Evolutionary conservation across 805 yeast genomes (phyloP).

Genomic region (Nakazawaea populi): DNA sequence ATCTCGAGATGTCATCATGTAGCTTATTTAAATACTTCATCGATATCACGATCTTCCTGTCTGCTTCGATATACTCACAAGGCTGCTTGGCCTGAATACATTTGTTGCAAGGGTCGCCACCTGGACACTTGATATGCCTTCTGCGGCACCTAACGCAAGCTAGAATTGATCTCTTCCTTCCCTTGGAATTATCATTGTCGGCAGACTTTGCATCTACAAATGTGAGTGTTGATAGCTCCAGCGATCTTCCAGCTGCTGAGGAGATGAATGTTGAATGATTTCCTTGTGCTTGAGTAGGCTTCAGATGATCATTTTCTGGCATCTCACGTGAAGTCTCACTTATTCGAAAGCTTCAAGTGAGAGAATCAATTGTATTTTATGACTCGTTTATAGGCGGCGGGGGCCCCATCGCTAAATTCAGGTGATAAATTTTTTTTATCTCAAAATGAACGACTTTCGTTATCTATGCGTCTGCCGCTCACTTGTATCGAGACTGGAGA

Average conservation of each 20-base stretch:
- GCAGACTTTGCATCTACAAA: not conserved
- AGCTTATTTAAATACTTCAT: constrained; percentile 61
- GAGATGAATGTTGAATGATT: not conserved
- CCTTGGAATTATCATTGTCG: not conserved
- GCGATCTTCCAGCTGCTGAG: not conserved
- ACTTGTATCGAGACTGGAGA: no score
- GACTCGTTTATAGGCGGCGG: no score
- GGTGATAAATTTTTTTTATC: no score
- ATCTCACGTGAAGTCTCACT: no score
- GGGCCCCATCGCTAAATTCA: no score
- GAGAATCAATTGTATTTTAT: no score
- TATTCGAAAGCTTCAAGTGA: no score
- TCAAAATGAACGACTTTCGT: no score
- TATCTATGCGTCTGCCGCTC: no score
- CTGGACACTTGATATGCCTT: constrained; percentile 73
- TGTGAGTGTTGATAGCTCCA: not conserved
- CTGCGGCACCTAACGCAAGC: constrained; percentile 63
- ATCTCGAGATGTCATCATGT: constrained; percentile 59
- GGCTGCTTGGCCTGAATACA: constrained; percentile 48
- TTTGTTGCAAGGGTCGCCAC: constrained; percentile 67
- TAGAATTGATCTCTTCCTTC: constrained; percentile 10
- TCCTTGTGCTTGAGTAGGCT: not conserved
- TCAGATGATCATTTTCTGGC: no score
- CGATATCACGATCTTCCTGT: constrained; percentile 66
- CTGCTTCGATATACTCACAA: constrained; percentile 71